Percentiles rank a stretch among this genome's conserved stretches.
Evolutionary conservation across 495 filamentous ascomycete species (phyloP).

Genomic region (Aspergillus steynii): DNA sequence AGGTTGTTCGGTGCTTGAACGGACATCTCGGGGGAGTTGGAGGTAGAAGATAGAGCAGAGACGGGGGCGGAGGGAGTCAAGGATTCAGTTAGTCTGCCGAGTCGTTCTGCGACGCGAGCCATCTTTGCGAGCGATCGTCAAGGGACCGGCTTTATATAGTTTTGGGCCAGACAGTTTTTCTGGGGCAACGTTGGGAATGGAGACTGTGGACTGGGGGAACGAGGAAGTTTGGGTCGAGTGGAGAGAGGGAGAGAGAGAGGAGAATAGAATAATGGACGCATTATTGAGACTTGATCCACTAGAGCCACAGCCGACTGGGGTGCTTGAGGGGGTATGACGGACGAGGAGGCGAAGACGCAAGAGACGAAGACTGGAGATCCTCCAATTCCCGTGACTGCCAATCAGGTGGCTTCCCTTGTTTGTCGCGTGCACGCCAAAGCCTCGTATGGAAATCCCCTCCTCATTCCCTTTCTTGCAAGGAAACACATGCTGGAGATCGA

Average conservation of each 20-base stretch:
- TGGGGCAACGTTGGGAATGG: not conserved
- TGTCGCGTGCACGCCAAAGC: no score
- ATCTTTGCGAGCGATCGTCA: slow-evolving; percentile 1
- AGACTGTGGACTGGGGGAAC: not conserved
- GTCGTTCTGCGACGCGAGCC: slow-evolving; percentile 7
- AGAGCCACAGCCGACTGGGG: no score
- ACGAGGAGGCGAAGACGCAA: no score
- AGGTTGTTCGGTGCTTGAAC: slow-evolving; percentile 33
- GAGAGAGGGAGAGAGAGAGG: not conserved
- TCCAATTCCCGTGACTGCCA: no score
- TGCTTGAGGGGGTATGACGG: no score
- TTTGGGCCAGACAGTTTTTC: not conserved
- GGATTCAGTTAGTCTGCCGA: slow-evolving; percentile 7
- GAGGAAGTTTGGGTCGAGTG: not conserved
- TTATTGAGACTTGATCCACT: no score
- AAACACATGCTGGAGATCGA: no score
- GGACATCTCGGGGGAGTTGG: slow-evolving; percentile 1
- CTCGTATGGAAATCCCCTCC: no score
- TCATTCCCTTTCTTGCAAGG: no score
- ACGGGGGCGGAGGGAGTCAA: not conserved
- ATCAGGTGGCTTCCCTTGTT: no score
- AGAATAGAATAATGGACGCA: not conserved
- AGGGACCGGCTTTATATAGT: not conserved
- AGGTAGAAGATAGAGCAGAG: not conserved
- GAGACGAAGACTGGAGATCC: no score